A percentile compares a stretch with the other conserved stretches of the same genome.
Conservation (phyloP, 2,329 filamentous ascomycete genomes). For the Colletotrichum brevisporum region DNA sequence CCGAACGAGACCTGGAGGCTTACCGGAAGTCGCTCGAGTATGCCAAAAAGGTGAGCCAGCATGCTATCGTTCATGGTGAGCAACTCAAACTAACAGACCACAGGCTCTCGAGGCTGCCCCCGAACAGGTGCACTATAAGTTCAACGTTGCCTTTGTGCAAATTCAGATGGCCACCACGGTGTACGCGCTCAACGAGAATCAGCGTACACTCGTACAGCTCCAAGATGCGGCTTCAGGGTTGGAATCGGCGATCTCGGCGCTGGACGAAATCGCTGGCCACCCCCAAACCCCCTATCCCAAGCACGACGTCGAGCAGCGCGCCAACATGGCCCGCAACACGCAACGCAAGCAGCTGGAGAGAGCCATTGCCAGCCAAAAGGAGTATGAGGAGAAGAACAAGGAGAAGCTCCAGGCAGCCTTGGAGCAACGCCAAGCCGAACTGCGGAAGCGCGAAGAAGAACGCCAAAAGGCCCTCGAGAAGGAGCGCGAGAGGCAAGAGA, state of each 20-base stretch:
- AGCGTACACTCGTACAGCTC: constrained; percentile 84
- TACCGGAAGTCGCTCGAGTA: constrained; percentile 71
- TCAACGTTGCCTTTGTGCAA: constrained; percentile 98
- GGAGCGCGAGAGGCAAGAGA: constrained; percentile 81
- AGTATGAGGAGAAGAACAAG: constrained; percentile 95
- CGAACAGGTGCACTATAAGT: constrained; percentile 91
- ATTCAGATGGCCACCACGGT: constrained; percentile 91
- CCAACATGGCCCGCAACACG: constrained; percentile 97
- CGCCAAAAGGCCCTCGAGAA: constrained; percentile 76
- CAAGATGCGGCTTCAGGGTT: constrained; percentile 84
- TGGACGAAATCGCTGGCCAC: constrained; percentile 74
- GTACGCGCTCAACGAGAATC: constrained; percentile 79
- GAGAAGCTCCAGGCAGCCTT: constrained; percentile 87
- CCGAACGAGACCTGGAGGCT: constrained; percentile 70
- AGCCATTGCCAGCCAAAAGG: constrained; percentile 84
- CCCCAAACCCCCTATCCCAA: constrained; percentile 88
- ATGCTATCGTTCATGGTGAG: neutral
- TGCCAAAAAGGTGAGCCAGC: constrained; percentile 70
- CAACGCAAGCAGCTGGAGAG: constrained; percentile 93
- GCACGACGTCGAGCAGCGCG: constrained; percentile 91
- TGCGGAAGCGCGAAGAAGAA: constrained; percentile 83
- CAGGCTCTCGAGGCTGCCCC: constrained; percentile 83
- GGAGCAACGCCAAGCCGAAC: constrained; percentile 84
- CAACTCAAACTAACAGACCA: neutral
- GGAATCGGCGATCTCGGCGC: constrained; percentile 84